Conservation (phyloP, 768 basidiomycete genomes). For the Amanita jacksonii region DNA sequence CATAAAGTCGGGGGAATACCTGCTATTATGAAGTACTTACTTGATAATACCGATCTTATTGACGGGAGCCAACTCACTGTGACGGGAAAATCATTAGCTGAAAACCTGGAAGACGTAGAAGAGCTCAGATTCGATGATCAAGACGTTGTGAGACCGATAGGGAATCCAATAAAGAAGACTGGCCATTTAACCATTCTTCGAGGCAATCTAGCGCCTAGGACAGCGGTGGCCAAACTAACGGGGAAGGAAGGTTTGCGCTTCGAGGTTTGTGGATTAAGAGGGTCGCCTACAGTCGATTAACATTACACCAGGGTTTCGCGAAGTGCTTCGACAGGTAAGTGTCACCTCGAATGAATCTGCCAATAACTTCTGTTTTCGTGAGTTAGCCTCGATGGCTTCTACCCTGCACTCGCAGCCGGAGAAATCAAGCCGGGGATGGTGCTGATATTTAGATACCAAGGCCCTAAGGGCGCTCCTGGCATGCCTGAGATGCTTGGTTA, state of each 20-base stretch:
- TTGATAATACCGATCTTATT: slow-evolving; percentile 69
- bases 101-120: slow-evolving; percentile 72
- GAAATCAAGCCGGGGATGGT: slow-evolving; percentile 70
- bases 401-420: slow-evolving; percentile 61
- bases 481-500: slow-evolving; percentile 70
- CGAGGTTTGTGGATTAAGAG: slow-evolving; percentile 37
- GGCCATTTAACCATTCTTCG: slow-evolving; percentile 83
- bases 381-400: slow-evolving; percentile 56
- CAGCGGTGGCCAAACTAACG: slow-evolving; percentile 87
- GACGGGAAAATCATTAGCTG: slow-evolving; percentile 82
- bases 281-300: background rate
- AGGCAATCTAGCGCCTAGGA: slow-evolving; percentile 83
- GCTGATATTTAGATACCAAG: slow-evolving; percentile 80
- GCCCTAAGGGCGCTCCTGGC: slow-evolving; percentile 85
- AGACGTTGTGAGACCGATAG: slow-evolving; percentile 63
- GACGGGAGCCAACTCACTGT: slow-evolving; percentile 82
- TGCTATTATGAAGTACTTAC: slow-evolving; percentile 73
- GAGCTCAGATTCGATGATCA: slow-evolving; percentile 67
- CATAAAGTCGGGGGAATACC: slow-evolving; percentile 83
- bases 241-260: slow-evolving; percentile 86
- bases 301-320: slow-evolving; percentile 46
- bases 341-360: no score
- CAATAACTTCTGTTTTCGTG: background rate
- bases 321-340: slow-evolving; percentile 67
- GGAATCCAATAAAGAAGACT: slow-evolving; percentile 76